Base-by-base conservation (phyloP, 352 stramenopile genomes). In the Pythium aphanidermatum region DNA sequence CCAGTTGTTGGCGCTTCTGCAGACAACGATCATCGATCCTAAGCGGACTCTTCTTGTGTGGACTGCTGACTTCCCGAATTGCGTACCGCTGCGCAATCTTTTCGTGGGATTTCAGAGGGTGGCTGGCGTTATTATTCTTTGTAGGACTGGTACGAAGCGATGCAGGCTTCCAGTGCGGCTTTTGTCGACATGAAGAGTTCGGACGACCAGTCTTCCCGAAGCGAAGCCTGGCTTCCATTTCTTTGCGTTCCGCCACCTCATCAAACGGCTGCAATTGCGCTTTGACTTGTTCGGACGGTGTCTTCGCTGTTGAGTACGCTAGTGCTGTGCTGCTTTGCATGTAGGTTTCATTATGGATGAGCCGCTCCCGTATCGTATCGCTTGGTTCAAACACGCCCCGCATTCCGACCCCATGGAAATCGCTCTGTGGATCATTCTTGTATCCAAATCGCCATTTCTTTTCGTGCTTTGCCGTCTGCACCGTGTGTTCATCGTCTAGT, bases 321-420 rank as follows among this genome's bases (percentile, higher is more conserved):
- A 53, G 17, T n/a, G 48, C 21, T 5, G 37, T 54, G 4, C 34
- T 46, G 20, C 38, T 47, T 7, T 46, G 31, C 21, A 23, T 20
- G 28, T 51, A 55, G 7, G 3, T 52, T 8, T 46, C 31, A 0
- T 32, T 44, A 6, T 24, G 17, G 2, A 70, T 5, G 27, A 72
- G 20, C 20, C 47, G 41, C 28, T 84, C 62, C 0, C 72, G 62
- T 5, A 59, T 49, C 0, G 33, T 52, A 9, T 83, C 67, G 23
- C 35, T 65, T 16, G 74, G 71, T 25, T 83, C 66, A 51, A 83
- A 83, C 25, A 66, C 55, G n/a, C 64, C 58, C 16, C 55, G 53
- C n/a, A 75, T 43, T 0, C 51, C 65, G 0, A 34, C 53, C 11
- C 63, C 48, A 20, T 52, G 48, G 23, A 40, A 58, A 5, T 58